phyloP scores from a whole-genome alignment of 139 green algal species.

The Volvox reticuliferus region DNA sequence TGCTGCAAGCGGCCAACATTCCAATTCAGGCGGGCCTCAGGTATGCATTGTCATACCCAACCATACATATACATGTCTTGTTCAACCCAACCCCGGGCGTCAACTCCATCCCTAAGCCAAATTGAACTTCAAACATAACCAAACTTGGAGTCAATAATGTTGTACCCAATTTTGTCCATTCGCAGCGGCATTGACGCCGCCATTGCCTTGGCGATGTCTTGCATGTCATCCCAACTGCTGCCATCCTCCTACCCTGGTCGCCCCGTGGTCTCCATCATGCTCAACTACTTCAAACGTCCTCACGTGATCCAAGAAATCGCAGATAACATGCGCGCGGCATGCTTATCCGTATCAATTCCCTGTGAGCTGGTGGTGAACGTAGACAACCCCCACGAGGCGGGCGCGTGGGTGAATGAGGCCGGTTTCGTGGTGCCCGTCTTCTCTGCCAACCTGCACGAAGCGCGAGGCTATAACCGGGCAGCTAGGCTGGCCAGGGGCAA shows the following conservation, averaged over 20 bases:
- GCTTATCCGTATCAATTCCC: not conserved
- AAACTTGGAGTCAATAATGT: not conserved
- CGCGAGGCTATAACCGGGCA: conserved; percentile 51
- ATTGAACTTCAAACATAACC: too few species aligned
- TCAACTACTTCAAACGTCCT: conserved; percentile 48
- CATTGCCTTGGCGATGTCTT: not conserved
- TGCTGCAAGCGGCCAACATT: not conserved
- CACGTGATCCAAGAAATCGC: not conserved
- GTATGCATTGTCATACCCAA: not conserved
- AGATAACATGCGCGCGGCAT: not conserved
- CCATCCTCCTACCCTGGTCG: not conserved
- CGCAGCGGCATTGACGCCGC: not conserved
- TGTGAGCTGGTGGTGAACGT: conserved; percentile 56
- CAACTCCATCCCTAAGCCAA: not conserved
- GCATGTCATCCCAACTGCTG: not conserved
- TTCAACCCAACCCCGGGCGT: not conserved
- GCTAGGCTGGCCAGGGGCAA: conserved; percentile 18
- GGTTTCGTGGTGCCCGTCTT: conserved; percentile 53
- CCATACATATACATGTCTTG: not conserved
- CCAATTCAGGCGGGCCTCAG: not conserved
- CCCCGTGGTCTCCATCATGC: conserved; percentile 22
- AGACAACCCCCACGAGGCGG: conserved; percentile 50
- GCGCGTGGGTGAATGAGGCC: conserved; percentile 8
- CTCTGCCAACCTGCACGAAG: conserved; percentile 50
- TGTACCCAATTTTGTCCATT: not conserved